Evolutionary conservation across 2,329 filamentous ascomycete species (phyloP), one percentile per base, ranked within the genome.

Genomic region (Colletotrichum sp.): DNA sequence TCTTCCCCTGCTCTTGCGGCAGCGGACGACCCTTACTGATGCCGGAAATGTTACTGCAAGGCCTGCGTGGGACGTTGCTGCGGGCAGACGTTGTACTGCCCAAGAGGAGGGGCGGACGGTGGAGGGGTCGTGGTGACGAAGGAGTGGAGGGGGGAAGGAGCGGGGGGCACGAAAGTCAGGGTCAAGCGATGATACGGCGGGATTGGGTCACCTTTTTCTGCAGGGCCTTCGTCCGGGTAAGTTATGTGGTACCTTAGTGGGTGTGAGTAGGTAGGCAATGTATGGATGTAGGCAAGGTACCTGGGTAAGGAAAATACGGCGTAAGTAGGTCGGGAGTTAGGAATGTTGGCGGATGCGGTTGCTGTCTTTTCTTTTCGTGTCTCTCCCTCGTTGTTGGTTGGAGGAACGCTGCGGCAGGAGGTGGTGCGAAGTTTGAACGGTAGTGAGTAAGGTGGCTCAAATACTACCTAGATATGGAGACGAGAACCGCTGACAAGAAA

Each of bases 141-240:
- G 67, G 69, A 32, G 61, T n/a, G 60, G 72, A 67, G 55, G 43
- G 60, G 30, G 32, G 61, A 39, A 64, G 26, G 69, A 75, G 63
- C 63, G 61, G 39, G 68, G 72, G 72, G 68, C 43, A 48, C 10
- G 34, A 72, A 75, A 72, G 63, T 48, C 69, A 75, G 73, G 73
- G 69, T 75, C 69, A 57, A 72, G 55, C 57, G 73, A 73, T 52
- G 57, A 57, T 57, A 68, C 63, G 63, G 72, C 73, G 69, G 63
- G 73, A 72, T 63, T 43, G 52, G 73, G 30, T 63, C 55, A 63
- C 61, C 55, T 67, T 60, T 59, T 72, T 60, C 72, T 72, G 72
- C 72, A 72, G 72, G 69, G 72, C 63, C 63, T 52, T 72, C 60
- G 72, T 59, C 67, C 26, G 48, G 66, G 52, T 34, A 52, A 48